Percentiles rank a stretch among this genome's conserved stretches.
phyloP scores from a whole-genome alignment of 305 asterid species.

The Solanum aculeatissimum region DNA sequence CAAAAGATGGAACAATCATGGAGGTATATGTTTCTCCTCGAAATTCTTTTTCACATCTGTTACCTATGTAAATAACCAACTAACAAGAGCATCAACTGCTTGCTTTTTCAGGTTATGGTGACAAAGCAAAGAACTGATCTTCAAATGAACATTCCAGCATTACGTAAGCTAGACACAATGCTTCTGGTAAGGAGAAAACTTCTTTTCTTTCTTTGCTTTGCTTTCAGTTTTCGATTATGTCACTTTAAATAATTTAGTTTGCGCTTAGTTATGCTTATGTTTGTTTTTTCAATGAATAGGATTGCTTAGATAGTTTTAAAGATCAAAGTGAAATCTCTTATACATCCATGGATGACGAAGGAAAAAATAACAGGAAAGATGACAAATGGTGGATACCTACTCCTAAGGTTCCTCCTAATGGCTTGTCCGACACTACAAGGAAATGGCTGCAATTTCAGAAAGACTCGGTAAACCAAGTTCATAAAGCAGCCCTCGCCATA shows the following conservation, averaged over 20 bases:
- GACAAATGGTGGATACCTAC: constrained; percentile 32
- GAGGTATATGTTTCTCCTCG: constrained; percentile 18
- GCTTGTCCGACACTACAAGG: constrained; percentile 43
- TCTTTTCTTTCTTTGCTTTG: not conserved
- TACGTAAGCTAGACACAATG: constrained; percentile 13
- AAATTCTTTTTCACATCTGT: not conserved
- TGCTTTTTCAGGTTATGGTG: constrained; percentile 2
- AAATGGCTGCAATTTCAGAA: constrained; percentile 68
- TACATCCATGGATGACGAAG: constrained; percentile 5
- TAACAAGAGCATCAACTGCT: not conserved
- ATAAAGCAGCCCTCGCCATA: constrained; percentile 77
- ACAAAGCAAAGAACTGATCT: constrained; percentile 17
- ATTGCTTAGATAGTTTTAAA: constrained; percentile 4
- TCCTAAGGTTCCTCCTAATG: constrained; percentile 59
- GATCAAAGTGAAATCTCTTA: constrained; percentile 4
- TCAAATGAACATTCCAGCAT: constrained; percentile 13
- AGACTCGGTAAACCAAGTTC: constrained; percentile 66
- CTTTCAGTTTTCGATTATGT: not conserved
- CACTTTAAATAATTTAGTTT: not conserved
- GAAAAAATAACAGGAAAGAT: constrained; percentile 5
- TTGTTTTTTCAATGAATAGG: not conserved
- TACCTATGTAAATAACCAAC: not conserved
- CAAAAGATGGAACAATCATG: constrained; percentile 53
- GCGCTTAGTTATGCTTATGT: not conserved
- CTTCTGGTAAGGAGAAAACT: constrained; percentile 4